These are phyloP conservation scores for Hygrocybe coccinea DNA, from an alignment of 768 basidiomycete genomes.

Conservation along the genomic window DNA sequence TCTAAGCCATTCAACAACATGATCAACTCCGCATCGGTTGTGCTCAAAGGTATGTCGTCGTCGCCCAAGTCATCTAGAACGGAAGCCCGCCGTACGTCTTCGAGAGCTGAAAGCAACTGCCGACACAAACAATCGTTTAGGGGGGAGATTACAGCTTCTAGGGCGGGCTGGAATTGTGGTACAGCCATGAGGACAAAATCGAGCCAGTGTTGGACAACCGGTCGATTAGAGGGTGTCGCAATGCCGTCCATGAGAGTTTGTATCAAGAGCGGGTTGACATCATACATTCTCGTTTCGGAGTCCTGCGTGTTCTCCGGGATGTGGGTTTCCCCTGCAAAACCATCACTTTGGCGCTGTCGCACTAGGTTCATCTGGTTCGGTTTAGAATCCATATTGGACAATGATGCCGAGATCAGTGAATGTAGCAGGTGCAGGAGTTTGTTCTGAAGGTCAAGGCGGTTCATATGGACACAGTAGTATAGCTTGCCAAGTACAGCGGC, in stretches of 20 bases:
- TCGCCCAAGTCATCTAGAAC: conserved; percentile 31
- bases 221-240: conserved; percentile 58
- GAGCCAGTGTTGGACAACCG: conserved; percentile 91
- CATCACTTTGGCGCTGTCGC: conserved; percentile 27
- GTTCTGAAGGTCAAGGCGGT: conserved; percentile 81
- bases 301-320: conserved; percentile 31
- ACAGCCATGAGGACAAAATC: conserved; percentile 92
- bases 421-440: conserved; percentile 90
- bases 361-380: conserved; percentile 15
- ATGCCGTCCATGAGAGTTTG: conserved; percentile 83
- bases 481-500: conserved; percentile 69
- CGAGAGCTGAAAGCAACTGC: conserved; percentile 56
- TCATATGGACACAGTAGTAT: conserved; percentile 63
- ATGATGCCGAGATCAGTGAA: conserved; percentile 69
- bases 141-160: conserved; percentile 63
- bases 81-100: conserved; percentile 48
- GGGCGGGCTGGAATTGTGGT: conserved; percentile 72
- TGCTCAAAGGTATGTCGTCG: conserved; percentile 43
- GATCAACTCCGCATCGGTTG: conserved; percentile 77
- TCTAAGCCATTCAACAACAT: conserved; percentile 85
- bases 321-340: conserved; percentile 30
- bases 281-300: conserved; percentile 33
- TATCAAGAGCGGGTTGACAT: conserved; percentile 66
- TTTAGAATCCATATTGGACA: conserved; percentile 28
- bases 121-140: conserved; percentile 76